phyloP scores from a whole-genome alignment of 306 rosid genomes.

The Trifolium subterraneum region DNA sequence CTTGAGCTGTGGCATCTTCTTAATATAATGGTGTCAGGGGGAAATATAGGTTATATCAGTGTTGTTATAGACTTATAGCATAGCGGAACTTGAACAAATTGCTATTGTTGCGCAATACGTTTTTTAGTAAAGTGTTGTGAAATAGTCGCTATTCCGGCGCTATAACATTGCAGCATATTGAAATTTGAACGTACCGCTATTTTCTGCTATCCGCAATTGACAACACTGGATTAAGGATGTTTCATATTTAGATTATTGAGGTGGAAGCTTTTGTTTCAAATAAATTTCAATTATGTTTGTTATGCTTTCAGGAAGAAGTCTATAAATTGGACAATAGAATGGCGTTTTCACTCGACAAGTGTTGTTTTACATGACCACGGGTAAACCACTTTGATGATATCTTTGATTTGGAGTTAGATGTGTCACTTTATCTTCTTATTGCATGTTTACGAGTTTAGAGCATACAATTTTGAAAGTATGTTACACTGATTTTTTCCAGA shows the following conservation, averaged over 20 bases:
- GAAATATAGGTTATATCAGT: not conserved
- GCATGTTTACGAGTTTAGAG: conserved; percentile 20
- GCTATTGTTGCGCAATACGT: too few relatives aligned
- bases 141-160: too few relatives aligned
- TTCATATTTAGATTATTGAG: conserved; percentile 29
- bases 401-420: not conserved
- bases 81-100: too few relatives aligned
- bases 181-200: too few relatives aligned
- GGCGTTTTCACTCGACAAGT: conserved; percentile 73
- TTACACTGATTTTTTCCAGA: conserved; percentile 52
- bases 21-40: not conserved
- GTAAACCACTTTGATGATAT: conserved; percentile 54
- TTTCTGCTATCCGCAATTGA: too few relatives aligned
- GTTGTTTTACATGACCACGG: conserved; percentile 66
- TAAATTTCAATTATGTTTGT: conserved; percentile 22
- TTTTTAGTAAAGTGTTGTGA: too few relatives aligned
- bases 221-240: not conserved
- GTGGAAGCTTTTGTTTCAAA: conserved; percentile 20
- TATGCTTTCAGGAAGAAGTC: conserved; percentile 66
- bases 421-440: conserved; percentile 8
- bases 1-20: not conserved
- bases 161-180: too few relatives aligned
- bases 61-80: not conserved
- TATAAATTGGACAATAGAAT: conserved; percentile 92
- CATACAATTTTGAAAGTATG: conserved; percentile 24